Evolutionary conservation across 2,329 filamentous ascomycete species (phyloP).

Genomic region (Clonostachys rosea): DNA sequence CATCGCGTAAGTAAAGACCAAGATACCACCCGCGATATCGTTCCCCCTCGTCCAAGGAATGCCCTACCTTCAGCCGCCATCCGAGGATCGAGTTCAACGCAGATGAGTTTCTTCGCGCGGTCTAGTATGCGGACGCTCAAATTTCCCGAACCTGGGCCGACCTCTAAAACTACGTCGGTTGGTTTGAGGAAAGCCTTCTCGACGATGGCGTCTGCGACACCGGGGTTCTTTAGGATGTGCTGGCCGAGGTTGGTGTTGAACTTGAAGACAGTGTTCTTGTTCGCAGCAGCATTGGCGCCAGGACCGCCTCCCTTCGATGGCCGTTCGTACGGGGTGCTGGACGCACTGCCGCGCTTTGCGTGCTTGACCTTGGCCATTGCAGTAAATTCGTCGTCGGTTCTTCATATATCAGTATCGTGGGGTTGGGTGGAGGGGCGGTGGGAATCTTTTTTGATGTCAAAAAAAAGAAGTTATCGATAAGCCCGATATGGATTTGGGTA

Average conservation of each 20-base stretch:
- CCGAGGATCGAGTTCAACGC: slow-evolving; percentile 89
- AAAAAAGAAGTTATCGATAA: slow-evolving; percentile 1
- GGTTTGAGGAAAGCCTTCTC: slow-evolving; percentile 84
- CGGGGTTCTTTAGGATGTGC: slow-evolving; percentile 91
- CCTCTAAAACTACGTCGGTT: slow-evolving; percentile 77
- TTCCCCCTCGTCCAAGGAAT: slow-evolving; percentile 88
- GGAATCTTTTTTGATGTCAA: slow-evolving; percentile 18
- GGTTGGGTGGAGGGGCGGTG: slow-evolving; percentile 7
- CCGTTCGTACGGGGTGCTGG: slow-evolving; percentile 36
- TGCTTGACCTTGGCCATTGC: slow-evolving; percentile 49
- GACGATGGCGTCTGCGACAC: slow-evolving; percentile 68
- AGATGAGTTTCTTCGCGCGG: slow-evolving; percentile 75
- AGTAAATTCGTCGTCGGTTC: not conserved
- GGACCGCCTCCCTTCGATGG: slow-evolving; percentile 12
- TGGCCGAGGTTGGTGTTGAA: slow-evolving; percentile 88
- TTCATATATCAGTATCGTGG: slow-evolving; percentile 1
- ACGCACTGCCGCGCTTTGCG: slow-evolving; percentile 46
- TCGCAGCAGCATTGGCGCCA: slow-evolving; percentile 14
- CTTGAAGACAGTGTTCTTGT: slow-evolving; percentile 85
- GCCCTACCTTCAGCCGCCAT: slow-evolving; percentile 92
- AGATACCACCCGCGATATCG: slow-evolving; percentile 54
- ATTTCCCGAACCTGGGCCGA: slow-evolving; percentile 86
- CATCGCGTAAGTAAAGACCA: slow-evolving; percentile 41
- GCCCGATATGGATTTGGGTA: no score
- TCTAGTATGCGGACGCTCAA: slow-evolving; percentile 86